Base-by-base conservation (phyloP, 805 yeast genomes). In the Jamesozyma spencerorum region DNA sequence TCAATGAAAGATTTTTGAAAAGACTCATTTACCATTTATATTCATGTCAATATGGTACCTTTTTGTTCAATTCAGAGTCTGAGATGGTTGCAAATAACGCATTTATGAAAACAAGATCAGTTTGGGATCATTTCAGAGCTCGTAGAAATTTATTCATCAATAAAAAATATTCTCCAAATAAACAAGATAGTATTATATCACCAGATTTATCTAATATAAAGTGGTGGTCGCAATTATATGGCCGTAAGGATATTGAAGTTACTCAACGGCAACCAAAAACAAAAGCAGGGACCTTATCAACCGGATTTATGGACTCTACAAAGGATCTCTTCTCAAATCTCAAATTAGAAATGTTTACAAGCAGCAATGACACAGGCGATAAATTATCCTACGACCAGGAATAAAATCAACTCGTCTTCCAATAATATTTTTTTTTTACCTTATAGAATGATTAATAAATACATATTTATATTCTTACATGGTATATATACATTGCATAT, bases 1-100 rank as follows among this genome's bases (percentile, higher is more conserved):
- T 80, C 62, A 87, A 88, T 54, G 95, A 88, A 58, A 64, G 96
- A 39, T 86, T 92, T 51, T 59, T 92, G 47, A 74, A 95, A 48
- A 65, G 97, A 38, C 65, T 92, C 41, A 70, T 86, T 17, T 92
- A 92, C 57, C 97, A 92, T 58, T 65, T 83, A 37, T 85, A 87
- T 55, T 85, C 97, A 1, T 87, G 97, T 52, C 97, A 92, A 59
- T 92, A 87, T 61, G 97, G 97, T 3, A 79, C 95, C 1, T 92
- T 92, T 52, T 58, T 92, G 39, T 78, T 75, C 49, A 81, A 92
- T 54, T 71, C 74, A 34, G 96, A 92, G 55, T 58, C 62, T 37
- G 94, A 85, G 44, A 63, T 78, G 40, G 51, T 64, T 6, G 63
- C 62, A n/a, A 61, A 67, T 20, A 57, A 68, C 10, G 60, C 76